Percentiles rank a stretch among this genome's conserved stretches.
Evolutionary conservation across 495 filamentous ascomycete species (phyloP).

Genomic region (Penicillium waksmanii): DNA sequence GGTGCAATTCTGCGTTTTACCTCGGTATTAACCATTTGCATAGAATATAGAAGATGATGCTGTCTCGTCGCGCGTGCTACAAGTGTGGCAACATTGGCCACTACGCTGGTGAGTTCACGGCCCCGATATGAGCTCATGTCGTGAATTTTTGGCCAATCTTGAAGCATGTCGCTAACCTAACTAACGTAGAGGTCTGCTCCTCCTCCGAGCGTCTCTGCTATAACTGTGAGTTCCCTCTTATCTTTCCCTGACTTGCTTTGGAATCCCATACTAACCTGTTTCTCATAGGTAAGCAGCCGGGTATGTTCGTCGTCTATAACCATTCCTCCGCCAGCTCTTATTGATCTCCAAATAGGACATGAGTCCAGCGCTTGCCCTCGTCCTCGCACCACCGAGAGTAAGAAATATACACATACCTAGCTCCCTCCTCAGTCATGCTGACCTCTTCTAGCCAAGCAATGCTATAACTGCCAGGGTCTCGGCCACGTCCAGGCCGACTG

Average conservation of each 20-base stretch:
- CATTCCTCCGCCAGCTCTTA: conserved; percentile 23
- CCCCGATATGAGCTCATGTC: background rate
- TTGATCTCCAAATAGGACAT: conserved; percentile 69
- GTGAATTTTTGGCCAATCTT: no score
- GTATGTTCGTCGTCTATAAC: conserved; percentile 48
- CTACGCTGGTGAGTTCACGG: conserved; percentile 71
- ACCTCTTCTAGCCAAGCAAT: conserved; percentile 78
- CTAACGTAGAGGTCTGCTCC: conserved; percentile 82
- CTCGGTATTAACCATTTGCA: conserved; percentile 23
- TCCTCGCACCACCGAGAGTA: conserved; percentile 92
- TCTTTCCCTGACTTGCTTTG: background rate
- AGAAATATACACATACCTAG: conserved; percentile 13
- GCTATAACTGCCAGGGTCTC: conserved; percentile 98
- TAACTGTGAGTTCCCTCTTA: conserved; percentile 72
- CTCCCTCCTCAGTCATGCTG: conserved; percentile 26
- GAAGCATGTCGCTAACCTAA: background rate
- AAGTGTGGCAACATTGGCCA: conserved; percentile 99
- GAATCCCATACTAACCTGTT: conserved; percentile 30
- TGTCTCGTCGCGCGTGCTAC: conserved; percentile 98
- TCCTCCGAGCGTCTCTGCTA: conserved; percentile 98
- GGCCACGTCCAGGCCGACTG: conserved; percentile 99
- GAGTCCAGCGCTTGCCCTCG: conserved; percentile 97
- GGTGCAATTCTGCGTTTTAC: background rate
- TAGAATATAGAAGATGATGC: conserved; percentile 73
- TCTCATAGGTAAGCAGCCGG: conserved; percentile 77